Evolutionary conservation across 805 yeast genomes (phyloP), one percentile per base, ranked within the genome.

Genomic region (Diddensiella santjacobensis): DNA sequence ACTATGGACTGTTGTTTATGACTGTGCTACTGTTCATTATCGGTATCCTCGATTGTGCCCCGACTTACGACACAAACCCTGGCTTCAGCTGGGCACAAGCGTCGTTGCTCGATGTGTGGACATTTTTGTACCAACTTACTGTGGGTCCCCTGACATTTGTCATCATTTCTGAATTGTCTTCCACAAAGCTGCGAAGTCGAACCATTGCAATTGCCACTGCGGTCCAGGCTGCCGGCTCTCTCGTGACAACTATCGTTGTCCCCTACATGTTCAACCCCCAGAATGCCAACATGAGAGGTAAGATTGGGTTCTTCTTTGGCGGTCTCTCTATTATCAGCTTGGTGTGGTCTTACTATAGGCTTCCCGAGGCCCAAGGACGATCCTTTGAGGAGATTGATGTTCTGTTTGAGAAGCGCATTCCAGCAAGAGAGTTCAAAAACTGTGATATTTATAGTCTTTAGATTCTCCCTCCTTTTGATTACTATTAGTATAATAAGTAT

Each of bases 361-460:
- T 80, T 42, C 86, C 87, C 6, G 87, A 81, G 62, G 76, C 84
- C 22, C 70, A 70, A 54, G 74, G 72, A 42, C 71, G 81, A 61
- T 77, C 84, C 0, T 79, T 69, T 58, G 81, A 79, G 44, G 85
- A 81, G 58, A 66, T 81, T 58, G 85, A 80, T 62, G 65, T 68
- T 45, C 64, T 81, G 66, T 81, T 80, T 63, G 59, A 56, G 45
- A 42, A 51, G 36, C 19, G 37, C 26, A 48, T 56, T 18, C 43
- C 35, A 2, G 41, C 56, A 30, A 39, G 39, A 31, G 49, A 49
- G 8, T 56, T 56, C 48, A 42, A 45, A 47, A 35, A 23, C n/a
- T 56, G 52, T 40, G 51, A 53, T 41, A 53, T 51, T 3, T 49
- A 48, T 24, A 6, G 8, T 26, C 31, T 26, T 8, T 26, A 26